Evolutionary conservation across 1,139 yeast genomes (phyloP).

Genomic region (Blastobotrys aristatus): DNA sequence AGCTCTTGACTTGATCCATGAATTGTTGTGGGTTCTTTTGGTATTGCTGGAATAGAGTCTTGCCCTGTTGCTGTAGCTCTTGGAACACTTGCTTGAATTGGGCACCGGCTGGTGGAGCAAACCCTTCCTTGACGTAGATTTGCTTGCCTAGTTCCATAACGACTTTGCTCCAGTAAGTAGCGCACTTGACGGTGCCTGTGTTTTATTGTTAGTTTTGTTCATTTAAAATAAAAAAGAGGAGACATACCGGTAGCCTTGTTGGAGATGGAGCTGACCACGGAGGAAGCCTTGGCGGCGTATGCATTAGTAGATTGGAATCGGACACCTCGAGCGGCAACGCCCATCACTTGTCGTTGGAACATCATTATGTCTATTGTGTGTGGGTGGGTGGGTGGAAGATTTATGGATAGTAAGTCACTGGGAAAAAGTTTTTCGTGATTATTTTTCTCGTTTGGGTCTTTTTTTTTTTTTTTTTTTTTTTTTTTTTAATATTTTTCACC

Average conservation of each 20-base stretch:
- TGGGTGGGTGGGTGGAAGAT: background rate
- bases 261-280: conserved; percentile 46
- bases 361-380: conserved; percentile 2
- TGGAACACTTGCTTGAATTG: conserved; percentile 78
- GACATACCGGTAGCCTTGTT: conserved; percentile 43
- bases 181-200: conserved; percentile 22
- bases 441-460: conserved; percentile 1
- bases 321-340: conserved; percentile 24
- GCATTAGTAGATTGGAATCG: conserved; percentile 42
- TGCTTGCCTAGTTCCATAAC: conserved; percentile 82
- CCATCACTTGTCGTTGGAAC: conserved; percentile 16
- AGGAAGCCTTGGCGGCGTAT: conserved; percentile 32
- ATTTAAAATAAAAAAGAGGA: background rate
- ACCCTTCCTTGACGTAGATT: conserved; percentile 85
- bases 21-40: conserved; percentile 32
- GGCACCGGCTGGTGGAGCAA: conserved; percentile 81
- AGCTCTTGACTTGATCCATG: conserved; percentile 38
- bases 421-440: background rate
- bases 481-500: conserved; percentile 1
- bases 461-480: background rate
- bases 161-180: conserved; percentile 82
- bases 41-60: conserved; percentile 46
- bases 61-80: conserved; percentile 42
- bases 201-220: conserved; percentile 4
- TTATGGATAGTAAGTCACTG: too few relatives aligned